Evolutionary conservation across 768 basidiomycete species (phyloP).

Genomic region (Mycena kentingensis): DNA sequence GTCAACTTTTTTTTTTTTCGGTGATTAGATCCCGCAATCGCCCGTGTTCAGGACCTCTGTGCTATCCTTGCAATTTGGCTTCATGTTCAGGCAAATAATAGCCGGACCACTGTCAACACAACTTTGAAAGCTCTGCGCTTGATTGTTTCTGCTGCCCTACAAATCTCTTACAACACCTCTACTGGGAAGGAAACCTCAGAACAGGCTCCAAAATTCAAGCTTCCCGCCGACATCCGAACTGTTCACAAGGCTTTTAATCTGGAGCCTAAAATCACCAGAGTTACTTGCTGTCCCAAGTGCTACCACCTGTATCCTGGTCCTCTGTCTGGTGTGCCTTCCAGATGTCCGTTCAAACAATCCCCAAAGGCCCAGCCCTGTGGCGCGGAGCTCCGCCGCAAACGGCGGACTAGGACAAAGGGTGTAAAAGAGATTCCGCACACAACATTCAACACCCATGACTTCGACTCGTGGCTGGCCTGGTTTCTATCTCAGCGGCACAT

Average conservation of each 20-base stretch:
- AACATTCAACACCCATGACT: slow-evolving; percentile 3
- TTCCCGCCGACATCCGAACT: slow-evolving; percentile 5
- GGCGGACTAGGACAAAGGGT: background rate
- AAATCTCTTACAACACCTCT: background rate
- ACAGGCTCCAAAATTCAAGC: background rate
- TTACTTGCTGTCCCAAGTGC: slow-evolving; percentile 4
- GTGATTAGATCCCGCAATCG: background rate
- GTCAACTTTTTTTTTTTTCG: no score
- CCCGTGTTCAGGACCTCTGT: background rate
- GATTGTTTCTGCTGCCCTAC: background rate
- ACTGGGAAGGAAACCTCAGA: background rate
- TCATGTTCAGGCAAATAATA: background rate
- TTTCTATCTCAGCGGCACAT: slow-evolving; percentile 5
- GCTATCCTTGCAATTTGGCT: background rate
- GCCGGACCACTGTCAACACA: slow-evolving; percentile 1
- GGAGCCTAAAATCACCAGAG: slow-evolving; percentile 9
- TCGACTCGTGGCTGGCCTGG: slow-evolving; percentile 10
- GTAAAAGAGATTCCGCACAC: background rate
- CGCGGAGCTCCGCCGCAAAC: background rate
- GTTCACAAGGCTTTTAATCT: background rate
- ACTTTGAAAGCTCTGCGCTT: slow-evolving; percentile 1
- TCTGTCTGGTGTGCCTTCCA: background rate
- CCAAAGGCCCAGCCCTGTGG: background rate
- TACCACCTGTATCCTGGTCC: background rate
- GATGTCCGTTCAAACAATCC: background rate